Evolutionary conservation across 192 early-diverging fungal genomes (phyloP), one percentile per base, ranked within the genome.

Genomic region (Podila epigama): DNA sequence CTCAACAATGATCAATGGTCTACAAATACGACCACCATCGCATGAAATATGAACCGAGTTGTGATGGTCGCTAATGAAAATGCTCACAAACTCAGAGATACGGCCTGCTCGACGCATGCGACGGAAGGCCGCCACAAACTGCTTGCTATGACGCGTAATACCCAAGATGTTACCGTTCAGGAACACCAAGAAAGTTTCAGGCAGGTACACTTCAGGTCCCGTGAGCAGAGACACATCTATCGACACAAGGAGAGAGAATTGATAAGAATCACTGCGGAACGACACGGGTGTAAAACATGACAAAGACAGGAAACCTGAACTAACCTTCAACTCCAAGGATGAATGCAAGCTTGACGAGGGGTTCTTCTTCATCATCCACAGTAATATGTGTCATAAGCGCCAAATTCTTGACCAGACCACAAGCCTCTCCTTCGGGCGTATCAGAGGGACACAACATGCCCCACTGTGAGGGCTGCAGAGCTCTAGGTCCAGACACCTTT

Each of bases 341-440:
- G 84, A 90, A 97, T 1, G 91, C 88, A 15, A 97, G 85, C 50
- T 89, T 82, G 33, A 85, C 73, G 12, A 98, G 87, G 1, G 92
- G 90, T 18, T 82, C 85, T 68, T 97, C 96, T 60, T 96, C 96
- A 39, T 91, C 89, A 70, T 97, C 95, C 5, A 95, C 96, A 3
- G 97, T 98, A 82, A 98, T 98, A 82, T 98, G 97, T 6, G 96
- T 96, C 96, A 98, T 97, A 33, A 98, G 84, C 6, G 97, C 97
- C 85, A 98, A 84, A 62, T 98, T 98, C 85, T 97, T 97, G 51
- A 98, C 93, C 44, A 98, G 83, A 61, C 97, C 97, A 77, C 97
- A 98, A 7, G 93, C 95, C 84, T 98, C 97, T 69, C 97, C 97
- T 89, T 98, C 97, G 8, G 97, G 97, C 4, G 97, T 98, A 83